Base-by-base conservation (phyloP, 2,329 filamentous ascomycete species). In the Pseudofabraea citricarpa region DNA sequence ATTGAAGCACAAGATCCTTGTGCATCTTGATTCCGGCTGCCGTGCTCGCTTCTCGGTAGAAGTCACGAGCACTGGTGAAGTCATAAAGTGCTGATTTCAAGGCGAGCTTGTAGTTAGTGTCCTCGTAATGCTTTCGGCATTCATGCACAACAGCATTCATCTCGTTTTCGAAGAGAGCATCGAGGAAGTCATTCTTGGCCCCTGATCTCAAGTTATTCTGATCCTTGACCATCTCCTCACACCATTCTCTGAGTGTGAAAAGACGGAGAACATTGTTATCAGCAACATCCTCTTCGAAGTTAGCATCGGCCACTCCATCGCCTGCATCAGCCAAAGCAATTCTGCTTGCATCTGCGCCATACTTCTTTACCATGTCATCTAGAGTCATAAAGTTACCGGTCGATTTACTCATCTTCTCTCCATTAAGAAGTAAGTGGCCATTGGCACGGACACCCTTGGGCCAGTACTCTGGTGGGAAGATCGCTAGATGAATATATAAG, bases 331-430 rank as follows among this genome's bases (percentile, higher is more conserved):
- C 91, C 50, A 98, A 81, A 3, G 90, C 90, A 57, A 97, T 86
- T 62, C 91, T 81, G 33, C 86, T 85, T 10, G 93, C 93, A 64
- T 97, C 93, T 7, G 93, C 91, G 59, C 93, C 93, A 57, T 93
- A 98, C 66, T 98, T 98, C 56, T 83, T 77, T 12, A 91, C 85
- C 22, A 90, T 78, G 50, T 96, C 87, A 42, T 83, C 78, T 41
- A 97, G 74, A 9, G 93, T 97, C 64, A 98, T 75, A 73, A 98
- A 98, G 71, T 97, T 98, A 50, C 93, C 93, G 0, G 90, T 96
- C 42, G 85, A 91, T 73, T 98, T 98, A 64, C 83, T 86, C 93
- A 98, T 98, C 78, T 98, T 98, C 64, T 95, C 88, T 39, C 91
- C 91, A 64, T 98, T 98, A 52, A 98, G 75, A 65, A 95, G 81